Conservation (phyloP, 2,329 filamentous ascomycete species). For the Trichoderma semiorbis region DNA sequence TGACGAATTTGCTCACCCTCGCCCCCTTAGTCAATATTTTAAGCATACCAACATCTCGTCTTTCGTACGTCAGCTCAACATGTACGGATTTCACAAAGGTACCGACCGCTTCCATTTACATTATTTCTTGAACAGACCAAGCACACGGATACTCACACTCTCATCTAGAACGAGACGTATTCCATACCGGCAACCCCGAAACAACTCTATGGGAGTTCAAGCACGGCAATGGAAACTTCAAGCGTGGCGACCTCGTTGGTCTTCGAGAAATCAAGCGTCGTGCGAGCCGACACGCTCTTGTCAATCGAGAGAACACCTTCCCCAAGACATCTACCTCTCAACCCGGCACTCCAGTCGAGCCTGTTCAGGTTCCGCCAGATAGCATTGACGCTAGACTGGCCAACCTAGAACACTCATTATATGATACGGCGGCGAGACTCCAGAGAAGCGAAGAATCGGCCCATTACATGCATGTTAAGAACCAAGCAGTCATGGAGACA, state of each 20-base stretch:
- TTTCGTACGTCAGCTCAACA: conserved; percentile 95
- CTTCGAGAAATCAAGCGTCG: conserved; percentile 93
- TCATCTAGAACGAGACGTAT: conserved; percentile 85
- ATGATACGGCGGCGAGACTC: conserved; percentile 73
- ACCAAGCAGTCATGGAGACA: conserved; percentile 77
- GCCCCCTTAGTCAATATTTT: conserved; percentile 79
- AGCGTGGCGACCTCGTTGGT: conserved; percentile 85
- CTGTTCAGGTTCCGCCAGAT: conserved; percentile 68
- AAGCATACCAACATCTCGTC: conserved; percentile 99
- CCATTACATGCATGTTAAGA: conserved; percentile 73
- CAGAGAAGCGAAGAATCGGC: conserved; percentile 81
- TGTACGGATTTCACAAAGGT: conserved; percentile 99
- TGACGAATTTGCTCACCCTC: neutral
- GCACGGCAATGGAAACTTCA: conserved; percentile 95
- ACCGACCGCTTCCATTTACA: conserved; percentile 21
- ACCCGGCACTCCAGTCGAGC: conserved; percentile 79
- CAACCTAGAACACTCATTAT: conserved; percentile 75
- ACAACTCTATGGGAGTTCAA: conserved; percentile 98
- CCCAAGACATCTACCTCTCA: conserved; percentile 74
- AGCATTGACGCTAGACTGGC: conserved; percentile 71
- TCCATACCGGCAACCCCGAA: conserved; percentile 90
- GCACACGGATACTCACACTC: neutral
- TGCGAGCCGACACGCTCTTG: conserved; percentile 86
- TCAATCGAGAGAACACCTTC: conserved; percentile 83
- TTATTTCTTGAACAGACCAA: neutral